Conservation (phyloP, 257 asterid species). For the Solanum dulcamara region DNA sequence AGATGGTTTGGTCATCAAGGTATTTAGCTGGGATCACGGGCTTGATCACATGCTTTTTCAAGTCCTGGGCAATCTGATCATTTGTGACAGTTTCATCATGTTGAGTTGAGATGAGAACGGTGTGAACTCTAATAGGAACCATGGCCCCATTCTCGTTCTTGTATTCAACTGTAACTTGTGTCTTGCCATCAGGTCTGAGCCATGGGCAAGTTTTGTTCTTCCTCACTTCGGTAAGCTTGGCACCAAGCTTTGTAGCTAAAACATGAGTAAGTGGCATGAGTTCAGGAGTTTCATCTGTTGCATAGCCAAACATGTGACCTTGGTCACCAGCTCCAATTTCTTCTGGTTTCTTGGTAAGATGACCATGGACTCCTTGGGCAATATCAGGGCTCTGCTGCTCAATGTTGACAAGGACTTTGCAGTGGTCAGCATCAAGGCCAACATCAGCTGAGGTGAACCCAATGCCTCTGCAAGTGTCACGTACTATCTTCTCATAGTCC, state of each 20-base stretch:
- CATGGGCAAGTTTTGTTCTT: conserved; percentile 53
- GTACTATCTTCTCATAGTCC: conserved; percentile 56
- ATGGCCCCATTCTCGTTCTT: conserved; percentile 49
- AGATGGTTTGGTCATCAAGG: conserved; percentile 57
- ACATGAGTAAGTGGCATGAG: conserved; percentile 67
- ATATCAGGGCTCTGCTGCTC: conserved; percentile 69
- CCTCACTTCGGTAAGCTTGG: conserved; percentile 54
- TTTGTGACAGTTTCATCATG: conserved; percentile 54
- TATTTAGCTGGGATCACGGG: conserved; percentile 51
- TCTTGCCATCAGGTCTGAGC: conserved; percentile 68
- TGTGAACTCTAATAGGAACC: conserved; percentile 61
- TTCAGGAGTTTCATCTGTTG: conserved; percentile 69
- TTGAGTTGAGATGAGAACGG: conserved; percentile 63
- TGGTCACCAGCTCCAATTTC: conserved; percentile 76
- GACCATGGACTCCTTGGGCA: conserved; percentile 66
- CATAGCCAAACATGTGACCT: conserved; percentile 75
- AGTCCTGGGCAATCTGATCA: conserved; percentile 44
- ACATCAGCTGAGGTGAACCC: conserved; percentile 56
- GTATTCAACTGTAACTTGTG: conserved; percentile 68
- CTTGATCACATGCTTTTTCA: conserved; percentile 65
- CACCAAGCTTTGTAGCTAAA: conserved; percentile 62
- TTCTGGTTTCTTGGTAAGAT: conserved; percentile 61
- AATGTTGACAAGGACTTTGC: conserved; percentile 56
- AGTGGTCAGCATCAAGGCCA: conserved; percentile 60
- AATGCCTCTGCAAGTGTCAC: conserved; percentile 57